These are phyloP conservation scores for Austroboletus niveus DNA, from an alignment of 1,284 basidiomycete species.

Conservation along the genomic window DNA sequence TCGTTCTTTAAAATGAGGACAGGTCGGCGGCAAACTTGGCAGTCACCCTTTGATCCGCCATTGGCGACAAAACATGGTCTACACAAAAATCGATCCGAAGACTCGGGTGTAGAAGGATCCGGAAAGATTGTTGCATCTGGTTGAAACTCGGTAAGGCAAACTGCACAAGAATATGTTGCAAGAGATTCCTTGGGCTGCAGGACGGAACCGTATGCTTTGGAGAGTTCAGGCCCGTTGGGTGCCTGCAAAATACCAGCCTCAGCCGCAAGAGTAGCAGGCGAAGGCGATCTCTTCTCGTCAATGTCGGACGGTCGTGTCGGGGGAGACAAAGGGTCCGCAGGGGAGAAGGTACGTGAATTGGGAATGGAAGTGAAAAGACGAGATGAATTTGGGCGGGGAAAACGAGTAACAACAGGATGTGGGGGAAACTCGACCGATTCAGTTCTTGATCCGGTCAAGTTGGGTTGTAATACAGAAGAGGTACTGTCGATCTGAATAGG, in stretches of 20 bases:
- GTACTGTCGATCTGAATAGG: constrained; percentile 18
- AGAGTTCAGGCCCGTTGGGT: constrained; percentile 57
- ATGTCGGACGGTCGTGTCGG: constrained; percentile 44
- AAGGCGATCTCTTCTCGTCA: constrained; percentile 34
- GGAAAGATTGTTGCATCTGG: constrained; percentile 83
- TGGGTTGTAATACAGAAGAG: constrained; percentile 15
- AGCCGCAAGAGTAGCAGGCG: constrained; percentile 29
- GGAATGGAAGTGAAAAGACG: constrained; percentile 36
- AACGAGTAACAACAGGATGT: constrained; percentile 40
- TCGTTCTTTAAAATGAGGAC: constrained; percentile 73
- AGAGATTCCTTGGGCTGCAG: constrained; percentile 75
- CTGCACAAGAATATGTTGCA: constrained; percentile 59
- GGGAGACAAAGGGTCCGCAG: constrained; percentile 55
- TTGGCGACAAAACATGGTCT: constrained; percentile 64
- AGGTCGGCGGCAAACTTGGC: constrained; percentile 60
- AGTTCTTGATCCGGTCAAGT: constrained; percentile 6
- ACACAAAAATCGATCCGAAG: constrained; percentile 61
- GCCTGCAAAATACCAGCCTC: constrained; percentile 61
- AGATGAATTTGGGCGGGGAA: constrained; percentile 47
- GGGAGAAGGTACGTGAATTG: constrained; percentile 55
- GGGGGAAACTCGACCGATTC: constrained; percentile 12
- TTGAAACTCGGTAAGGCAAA: constrained; percentile 63
- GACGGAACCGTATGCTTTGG: constrained; percentile 80
- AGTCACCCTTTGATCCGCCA: constrained; percentile 74
- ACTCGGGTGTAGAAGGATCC: constrained; percentile 49